Base-by-base conservation (phyloP, 768 basidiomycete species). In the Lentinula detonsa region DNA sequence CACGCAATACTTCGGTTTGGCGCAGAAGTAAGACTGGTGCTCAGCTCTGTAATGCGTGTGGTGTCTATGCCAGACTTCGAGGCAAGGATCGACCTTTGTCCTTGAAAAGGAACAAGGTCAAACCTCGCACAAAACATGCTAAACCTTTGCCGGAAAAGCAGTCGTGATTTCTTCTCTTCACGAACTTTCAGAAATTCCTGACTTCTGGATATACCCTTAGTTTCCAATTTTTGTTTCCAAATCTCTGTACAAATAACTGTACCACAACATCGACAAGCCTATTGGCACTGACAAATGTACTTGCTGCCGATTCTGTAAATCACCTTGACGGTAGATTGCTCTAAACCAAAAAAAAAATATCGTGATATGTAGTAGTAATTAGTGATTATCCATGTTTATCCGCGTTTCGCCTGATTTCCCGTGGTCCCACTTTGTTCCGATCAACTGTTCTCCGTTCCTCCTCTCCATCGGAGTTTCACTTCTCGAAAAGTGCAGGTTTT, bases 21-120 rank as follows among this genome's bases (percentile, higher is more conserved):
- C 28, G 63, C 49, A 52, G 63, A 35, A 64, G 61, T 49, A 64
- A 64, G 16, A 55, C 61, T 6, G 63, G 63, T 9, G 63, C 39
- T 4, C 63, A 64, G 45, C 43, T 64, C 21, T 64, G 63, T 35
- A 64, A 64, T 46, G 63, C 63, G 33, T 64, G 63, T 31, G 63
- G 63, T 5, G 63, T 64, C 8, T 64, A 64, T 52, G 49, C 55
- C 51, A 52, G 63, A 37, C 45, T 64, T 46, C 62, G 61, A 28
- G 57, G 60, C 16, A 58, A 59, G 8, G 63, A 64, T 39, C 48
- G 63, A 21, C 63, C 63, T 15, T 48, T 64, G 43, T 61, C 60
- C 3, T 59, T 64, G 50, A 64, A 59, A 48, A 45, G 60, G 39
- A 64, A 64, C 51, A 64, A 64, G 52, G 59, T 64, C 34, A 64